A percentile compares a stretch with the other conserved stretches of the same genome.
phyloP scores from a whole-genome alignment of 805 yeast species.

The Metschnikowia shivogae region DNA sequence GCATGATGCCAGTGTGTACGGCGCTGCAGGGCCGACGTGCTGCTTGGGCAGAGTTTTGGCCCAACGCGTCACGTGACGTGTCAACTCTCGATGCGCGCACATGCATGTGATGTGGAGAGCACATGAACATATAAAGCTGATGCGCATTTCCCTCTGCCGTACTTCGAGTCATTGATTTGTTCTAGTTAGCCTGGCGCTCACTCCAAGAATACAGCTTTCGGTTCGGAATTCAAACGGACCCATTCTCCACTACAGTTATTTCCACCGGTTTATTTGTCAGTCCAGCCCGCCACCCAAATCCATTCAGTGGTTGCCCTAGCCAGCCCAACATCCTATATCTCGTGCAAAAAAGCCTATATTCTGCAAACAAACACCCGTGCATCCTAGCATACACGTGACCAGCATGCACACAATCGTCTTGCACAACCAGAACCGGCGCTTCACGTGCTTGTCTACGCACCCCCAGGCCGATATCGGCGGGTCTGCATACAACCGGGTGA shows the following conservation, averaged over 20 bases:
- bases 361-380: not conserved
- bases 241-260: too few relatives aligned
- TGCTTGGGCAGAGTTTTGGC: too few relatives aligned
- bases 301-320: not conserved
- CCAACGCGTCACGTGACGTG: too few relatives aligned
- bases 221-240: too few relatives aligned
- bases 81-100: not conserved
- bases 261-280: too few relatives aligned
- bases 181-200: too few relatives aligned
- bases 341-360: not conserved
- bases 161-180: too few relatives aligned
- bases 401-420: conserved; percentile 6
- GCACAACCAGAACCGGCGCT: conserved; percentile 7
- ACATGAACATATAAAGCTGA: not conserved
- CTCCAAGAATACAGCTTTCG: too few relatives aligned
- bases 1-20: too few relatives aligned
- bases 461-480: conserved; percentile 6
- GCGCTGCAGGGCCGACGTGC: too few relatives aligned
- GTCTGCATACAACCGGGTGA: conserved; percentile 14
- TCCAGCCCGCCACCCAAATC: too few relatives aligned
- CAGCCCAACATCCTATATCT: not conserved
- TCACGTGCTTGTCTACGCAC: conserved; percentile 14
- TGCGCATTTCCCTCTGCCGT: too few relatives aligned
- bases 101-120: not conserved
- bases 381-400: not conserved